phyloP scores from a whole-genome alignment of 148 eudicot species.

The Silene conica region DNA sequence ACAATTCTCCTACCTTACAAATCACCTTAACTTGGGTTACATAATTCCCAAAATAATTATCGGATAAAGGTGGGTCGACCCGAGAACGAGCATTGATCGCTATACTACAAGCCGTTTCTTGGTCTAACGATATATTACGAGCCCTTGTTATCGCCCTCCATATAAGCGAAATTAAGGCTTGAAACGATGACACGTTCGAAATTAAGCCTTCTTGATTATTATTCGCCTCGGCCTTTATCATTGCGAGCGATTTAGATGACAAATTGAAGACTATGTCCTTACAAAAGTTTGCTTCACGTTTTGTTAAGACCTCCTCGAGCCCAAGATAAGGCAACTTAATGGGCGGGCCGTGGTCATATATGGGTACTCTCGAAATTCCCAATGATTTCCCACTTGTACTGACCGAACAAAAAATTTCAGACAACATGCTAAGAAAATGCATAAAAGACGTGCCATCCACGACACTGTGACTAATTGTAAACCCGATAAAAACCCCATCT shows the following conservation, averaged over 20 bases:
- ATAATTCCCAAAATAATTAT: constrained; percentile 57
- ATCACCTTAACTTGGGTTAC: constrained; percentile 29
- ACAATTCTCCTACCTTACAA: constrained; percentile 33
- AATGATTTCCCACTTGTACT: too few species aligned
- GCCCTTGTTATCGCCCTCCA: constrained; percentile 72
- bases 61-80: constrained; percentile 46
- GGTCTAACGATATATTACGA: constrained; percentile 26
- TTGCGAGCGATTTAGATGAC: neutral
- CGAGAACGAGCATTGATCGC: constrained; percentile 52
- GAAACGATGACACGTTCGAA: constrained; percentile 56
- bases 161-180: constrained; percentile 52
- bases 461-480: too few species aligned
- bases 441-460: too few species aligned
- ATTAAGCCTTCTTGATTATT: neutral
- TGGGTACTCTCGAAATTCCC: neutral
- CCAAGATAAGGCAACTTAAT: constrained; percentile 9
- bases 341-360: neutral
- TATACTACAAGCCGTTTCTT: constrained; percentile 53
- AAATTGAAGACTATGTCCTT: constrained; percentile 19
- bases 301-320: neutral
- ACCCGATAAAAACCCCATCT: too few species aligned
- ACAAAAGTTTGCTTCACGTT: neutral
- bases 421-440: too few species aligned
- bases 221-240: constrained; percentile 25
- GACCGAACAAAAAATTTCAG: too few species aligned